Evolutionary conservation across 495 filamentous ascomycete species (phyloP).

Genomic region (Parmelia sp.): DNA sequence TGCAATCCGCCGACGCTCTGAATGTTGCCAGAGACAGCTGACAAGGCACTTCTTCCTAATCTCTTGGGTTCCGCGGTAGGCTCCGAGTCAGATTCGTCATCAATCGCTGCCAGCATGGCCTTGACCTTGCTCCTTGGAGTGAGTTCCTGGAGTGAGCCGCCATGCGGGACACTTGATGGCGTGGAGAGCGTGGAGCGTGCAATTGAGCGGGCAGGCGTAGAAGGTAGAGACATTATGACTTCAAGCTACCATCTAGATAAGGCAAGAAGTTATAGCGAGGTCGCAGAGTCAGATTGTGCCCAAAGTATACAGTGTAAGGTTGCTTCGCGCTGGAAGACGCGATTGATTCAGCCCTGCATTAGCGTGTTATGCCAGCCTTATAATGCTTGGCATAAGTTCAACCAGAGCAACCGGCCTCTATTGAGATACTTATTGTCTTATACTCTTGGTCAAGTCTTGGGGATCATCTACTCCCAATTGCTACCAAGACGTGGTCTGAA

Average conservation of each 20-base stretch:
- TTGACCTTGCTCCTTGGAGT: slow-evolving; percentile 67
- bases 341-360: slow-evolving; percentile 11
- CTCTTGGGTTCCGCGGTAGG: slow-evolving; percentile 16
- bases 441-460: too few species aligned
- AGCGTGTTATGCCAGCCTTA: background rate
- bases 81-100: slow-evolving; percentile 53
- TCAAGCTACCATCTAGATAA: background rate
- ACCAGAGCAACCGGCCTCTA: too few species aligned
- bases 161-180: slow-evolving; percentile 13
- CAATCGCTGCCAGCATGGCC: slow-evolving; percentile 58
- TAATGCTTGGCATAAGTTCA: slow-evolving; percentile 4
- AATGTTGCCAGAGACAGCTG: slow-evolving; percentile 9
- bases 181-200: slow-evolving; percentile 16
- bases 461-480: too few species aligned
- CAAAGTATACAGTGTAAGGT: background rate
- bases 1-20: slow-evolving; percentile 2
- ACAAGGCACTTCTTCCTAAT: slow-evolving; percentile 7
- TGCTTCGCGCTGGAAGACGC: slow-evolving; percentile 11
- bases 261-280: background rate
- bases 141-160: slow-evolving; percentile 29
- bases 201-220: slow-evolving; percentile 13
- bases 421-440: too few species aligned
- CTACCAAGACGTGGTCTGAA: too few species aligned
- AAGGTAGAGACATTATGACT: slow-evolving; percentile 10
- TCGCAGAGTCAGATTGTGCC: background rate